phyloP scores from a whole-genome alignment of 164 flowering plant genomes.

The Brasenia schreberi region DNA sequence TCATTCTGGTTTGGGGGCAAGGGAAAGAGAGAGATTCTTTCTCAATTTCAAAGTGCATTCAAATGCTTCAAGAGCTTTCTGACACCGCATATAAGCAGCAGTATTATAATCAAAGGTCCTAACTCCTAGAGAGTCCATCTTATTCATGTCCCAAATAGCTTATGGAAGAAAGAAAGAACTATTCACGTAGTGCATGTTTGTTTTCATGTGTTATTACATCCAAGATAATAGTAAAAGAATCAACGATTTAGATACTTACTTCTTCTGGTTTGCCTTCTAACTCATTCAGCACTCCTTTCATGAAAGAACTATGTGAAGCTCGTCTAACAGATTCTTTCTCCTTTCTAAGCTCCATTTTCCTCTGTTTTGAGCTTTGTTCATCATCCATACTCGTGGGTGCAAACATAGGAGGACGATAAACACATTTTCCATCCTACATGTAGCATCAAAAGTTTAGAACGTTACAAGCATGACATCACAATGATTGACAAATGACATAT shows the following conservation, averaged over 20 bases:
- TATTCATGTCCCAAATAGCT: no score
- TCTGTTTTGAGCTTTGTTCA: conserved; percentile 51
- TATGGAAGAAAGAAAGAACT: no score
- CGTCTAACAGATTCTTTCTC: conserved; percentile 32
- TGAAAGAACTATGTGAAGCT: conserved; percentile 36
- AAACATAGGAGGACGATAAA: conserved; percentile 66
- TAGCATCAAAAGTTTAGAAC: background rate
- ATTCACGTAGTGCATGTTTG: no score
- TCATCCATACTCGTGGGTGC: conserved; percentile 77
- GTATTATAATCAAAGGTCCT: no score
- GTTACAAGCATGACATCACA: background rate
- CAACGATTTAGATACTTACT: conserved; percentile 23
- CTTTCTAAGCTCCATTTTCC: conserved; percentile 51
- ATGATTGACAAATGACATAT: background rate
- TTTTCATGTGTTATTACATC: no score
- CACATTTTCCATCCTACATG: conserved; percentile 37
- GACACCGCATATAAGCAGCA: no score
- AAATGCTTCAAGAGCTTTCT: no score
- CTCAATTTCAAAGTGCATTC: no score
- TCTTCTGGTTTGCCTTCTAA: conserved; percentile 86
- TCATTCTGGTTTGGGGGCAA: no score
- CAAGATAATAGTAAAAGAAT: no score
- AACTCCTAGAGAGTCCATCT: no score
- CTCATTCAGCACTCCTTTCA: conserved; percentile 52
- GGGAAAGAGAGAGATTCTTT: no score